Conservation (phyloP, 2,329 filamentous ascomycete genomes). For the Neophaeococcomyces aloes region DNA sequence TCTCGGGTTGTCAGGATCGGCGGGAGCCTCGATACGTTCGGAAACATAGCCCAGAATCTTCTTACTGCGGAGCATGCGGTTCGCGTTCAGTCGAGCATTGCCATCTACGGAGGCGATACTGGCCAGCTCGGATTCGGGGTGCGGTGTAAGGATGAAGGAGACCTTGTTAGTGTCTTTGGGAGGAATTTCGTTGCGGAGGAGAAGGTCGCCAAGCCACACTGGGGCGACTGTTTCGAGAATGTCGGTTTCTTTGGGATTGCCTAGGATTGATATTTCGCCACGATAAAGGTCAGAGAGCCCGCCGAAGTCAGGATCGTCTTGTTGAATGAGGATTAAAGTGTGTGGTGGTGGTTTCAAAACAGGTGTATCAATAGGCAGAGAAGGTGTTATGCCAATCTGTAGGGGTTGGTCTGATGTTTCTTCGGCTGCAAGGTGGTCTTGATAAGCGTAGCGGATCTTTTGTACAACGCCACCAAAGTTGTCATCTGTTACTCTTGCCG, state of each 20-base stretch:
- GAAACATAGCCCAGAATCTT: conserved; percentile 90
- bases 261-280: conserved; percentile 70
- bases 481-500: conserved; percentile 33
- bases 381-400: conserved; percentile 33
- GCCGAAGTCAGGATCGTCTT: conserved; percentile 52
- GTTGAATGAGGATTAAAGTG: conserved; percentile 54
- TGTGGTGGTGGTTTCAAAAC: conserved; percentile 34
- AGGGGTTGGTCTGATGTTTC: conserved; percentile 30
- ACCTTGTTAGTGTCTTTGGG: conserved; percentile 90
- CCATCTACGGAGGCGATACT: conserved; percentile 62
- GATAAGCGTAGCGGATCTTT: conserved; percentile 36
- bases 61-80: conserved; percentile 88
- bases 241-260: conserved; percentile 56
- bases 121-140: conserved; percentile 66
- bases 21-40: conserved; percentile 69
- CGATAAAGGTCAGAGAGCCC: conserved; percentile 77
- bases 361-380: conserved; percentile 36
- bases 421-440: conserved; percentile 28
- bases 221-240: conserved; percentile 76
- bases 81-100: conserved; percentile 87
- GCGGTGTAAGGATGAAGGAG: conserved; percentile 63
- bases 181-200: conserved; percentile 71
- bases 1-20: conserved; percentile 1
- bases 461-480: conserved; percentile 39
- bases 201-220: conserved; percentile 81